Conservation (phyloP, 768 basidiomycete genomes). For the Nevesoporus exiguus region DNA sequence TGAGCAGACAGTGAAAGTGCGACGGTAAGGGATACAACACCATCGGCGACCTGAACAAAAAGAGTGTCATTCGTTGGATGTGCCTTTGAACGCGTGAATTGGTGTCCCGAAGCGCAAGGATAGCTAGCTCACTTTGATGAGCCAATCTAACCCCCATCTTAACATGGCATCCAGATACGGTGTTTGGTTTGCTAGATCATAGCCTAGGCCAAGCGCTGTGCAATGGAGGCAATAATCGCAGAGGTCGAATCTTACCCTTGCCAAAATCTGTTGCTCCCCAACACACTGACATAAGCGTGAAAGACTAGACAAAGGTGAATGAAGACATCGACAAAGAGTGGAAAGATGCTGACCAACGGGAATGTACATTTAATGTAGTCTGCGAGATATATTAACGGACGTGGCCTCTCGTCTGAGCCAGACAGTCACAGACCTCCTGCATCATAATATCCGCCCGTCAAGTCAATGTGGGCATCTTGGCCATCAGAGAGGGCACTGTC, state of each 20-base stretch:
- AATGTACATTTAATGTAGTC: conserved; percentile 89
- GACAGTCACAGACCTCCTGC: conserved; percentile 77
- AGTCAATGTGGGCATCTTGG: conserved; percentile 63
- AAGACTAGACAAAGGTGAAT: conserved; percentile 47
- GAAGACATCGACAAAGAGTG: neutral
- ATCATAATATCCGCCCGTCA: conserved; percentile 89
- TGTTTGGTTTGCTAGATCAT: conserved; percentile 83
- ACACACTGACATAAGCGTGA: conserved; percentile 78
- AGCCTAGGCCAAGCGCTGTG: conserved; percentile 43
- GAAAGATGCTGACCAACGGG: conserved; percentile 56
- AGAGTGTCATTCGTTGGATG: conserved; percentile 72
- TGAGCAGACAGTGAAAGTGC: conserved; percentile 1
- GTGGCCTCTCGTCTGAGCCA: neutral
- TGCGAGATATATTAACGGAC: conserved; percentile 24
- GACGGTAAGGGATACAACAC: conserved; percentile 30
- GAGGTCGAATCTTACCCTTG: conserved; percentile 44
- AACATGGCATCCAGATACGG: conserved; percentile 89
- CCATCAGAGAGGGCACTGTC: conserved; percentile 78
- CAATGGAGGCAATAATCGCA: neutral
- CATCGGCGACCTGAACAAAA: conserved; percentile 71
- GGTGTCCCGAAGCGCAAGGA: neutral
- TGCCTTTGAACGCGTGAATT: conserved; percentile 46
- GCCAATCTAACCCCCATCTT: conserved; percentile 89
- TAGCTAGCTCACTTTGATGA: conserved; percentile 65
- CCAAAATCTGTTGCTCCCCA: conserved; percentile 90